Evolutionary conservation across 2,329 filamentous ascomycete genomes (phyloP), one percentile per base, ranked within the genome.

Genomic region (Botrytis galanthina): DNA sequence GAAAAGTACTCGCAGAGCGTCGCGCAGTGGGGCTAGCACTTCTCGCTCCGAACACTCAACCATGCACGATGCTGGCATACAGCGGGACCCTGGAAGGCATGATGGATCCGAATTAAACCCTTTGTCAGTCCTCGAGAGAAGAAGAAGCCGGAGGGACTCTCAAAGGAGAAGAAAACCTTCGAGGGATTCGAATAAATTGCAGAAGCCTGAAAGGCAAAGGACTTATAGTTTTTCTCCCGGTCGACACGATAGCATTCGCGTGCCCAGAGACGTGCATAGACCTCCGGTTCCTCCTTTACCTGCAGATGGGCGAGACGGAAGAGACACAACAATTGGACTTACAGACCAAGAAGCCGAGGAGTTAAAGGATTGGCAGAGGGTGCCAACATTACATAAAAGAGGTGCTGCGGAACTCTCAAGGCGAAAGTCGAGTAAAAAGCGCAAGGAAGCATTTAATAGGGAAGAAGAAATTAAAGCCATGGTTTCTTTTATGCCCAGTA

Each of bases 391-490:
- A 42, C 86, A 89, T 77, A 93, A 91, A 81, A 88, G 88, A 78
- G 86, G 86, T 75, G 86, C 86, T 73, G 86, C 87, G 76, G 88
- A 90, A 69, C 84, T 91, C 42, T 83, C 88, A 70, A 88, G 90
- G 74, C 90, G 91, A 75, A 93, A 90, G 80, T 92, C 92, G 59
- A 94, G 90, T 84, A 97, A 93, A 83, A 89, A 91, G 78, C 90
- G 91, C 79, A 91, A 91, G 77, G 87, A 92, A 75, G 93, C 97
- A 75, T 89, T 90, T 80, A 87, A 92, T 74, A 88, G 95, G 73
- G 95, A 97, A 82, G 93, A 93, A 75, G 94, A 97, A 83, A 94
- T 98, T 80, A 93, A 91, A 80, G 90, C 93, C 71, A 93, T 98
- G 92, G 92, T 89, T 79, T 88, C 89, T 59, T 88, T 87, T 75